Conservation (phyloP, 176 grass and related monocot genomes). For the Eleusine coracana region DNA sequence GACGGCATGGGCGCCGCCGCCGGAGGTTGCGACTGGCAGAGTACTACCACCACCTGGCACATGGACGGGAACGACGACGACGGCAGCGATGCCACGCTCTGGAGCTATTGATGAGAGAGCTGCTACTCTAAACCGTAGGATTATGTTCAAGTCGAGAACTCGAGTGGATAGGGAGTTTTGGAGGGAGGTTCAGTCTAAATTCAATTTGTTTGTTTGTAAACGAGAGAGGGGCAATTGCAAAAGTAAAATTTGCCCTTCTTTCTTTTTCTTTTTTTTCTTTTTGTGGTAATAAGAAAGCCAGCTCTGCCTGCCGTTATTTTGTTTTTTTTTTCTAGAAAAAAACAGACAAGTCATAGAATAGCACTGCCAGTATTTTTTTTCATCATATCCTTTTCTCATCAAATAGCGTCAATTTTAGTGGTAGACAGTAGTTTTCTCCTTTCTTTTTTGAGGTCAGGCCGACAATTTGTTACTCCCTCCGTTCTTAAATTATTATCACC, state of each 20-base stretch:
- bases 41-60: constrained; percentile 20
- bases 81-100: constrained; percentile 49
- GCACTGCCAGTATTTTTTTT: no score
- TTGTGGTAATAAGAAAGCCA: constrained; percentile 20
- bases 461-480: no score
- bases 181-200: background rate
- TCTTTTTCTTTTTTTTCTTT: no score
- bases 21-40: constrained; percentile 8
- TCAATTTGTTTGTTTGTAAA: constrained; percentile 5
- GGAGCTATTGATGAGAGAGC: constrained; percentile 53
- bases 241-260: background rate
- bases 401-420: background rate
- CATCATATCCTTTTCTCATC: background rate
- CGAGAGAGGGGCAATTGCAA: constrained; percentile 15
- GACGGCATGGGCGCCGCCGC: constrained; percentile 32
- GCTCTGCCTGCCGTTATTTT: background rate
- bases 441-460: no score
- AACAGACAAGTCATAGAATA: background rate
- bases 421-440: no score
- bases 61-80: constrained; percentile 44
- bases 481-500: no score
- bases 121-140: background rate
- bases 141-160: background rate
- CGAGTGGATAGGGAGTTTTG: background rate
- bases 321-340: background rate